Evolutionary conservation across 805 yeast species (phyloP).

Genomic region (Candida methanosorbosa): DNA sequence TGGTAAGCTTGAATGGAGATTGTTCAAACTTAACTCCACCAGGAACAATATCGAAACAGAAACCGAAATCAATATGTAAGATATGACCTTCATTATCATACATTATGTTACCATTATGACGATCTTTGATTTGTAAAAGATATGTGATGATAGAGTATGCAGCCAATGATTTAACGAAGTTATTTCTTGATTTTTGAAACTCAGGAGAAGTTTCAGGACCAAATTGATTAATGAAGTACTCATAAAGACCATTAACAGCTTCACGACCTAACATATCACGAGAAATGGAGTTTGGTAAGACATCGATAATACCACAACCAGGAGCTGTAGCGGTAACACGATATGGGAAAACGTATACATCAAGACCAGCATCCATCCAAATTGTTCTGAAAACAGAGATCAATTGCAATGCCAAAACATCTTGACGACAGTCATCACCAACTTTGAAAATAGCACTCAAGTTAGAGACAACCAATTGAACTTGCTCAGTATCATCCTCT

Average conservation of each 20-base stretch:
- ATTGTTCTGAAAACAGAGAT: slow-evolving; percentile 87
- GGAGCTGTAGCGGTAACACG: slow-evolving; percentile 98
- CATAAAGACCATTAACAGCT: slow-evolving; percentile 94
- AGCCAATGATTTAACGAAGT: slow-evolving; percentile 88
- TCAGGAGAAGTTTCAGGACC: slow-evolving; percentile 91
- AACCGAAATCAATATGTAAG: slow-evolving; percentile 95
- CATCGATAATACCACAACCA: slow-evolving; percentile 98
- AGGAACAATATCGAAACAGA: slow-evolving; percentile 97
- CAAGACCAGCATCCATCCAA: slow-evolving; percentile 83
- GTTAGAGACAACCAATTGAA: slow-evolving; percentile 24
- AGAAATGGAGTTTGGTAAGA: slow-evolving; percentile 87
- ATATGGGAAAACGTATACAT: slow-evolving; percentile 85
- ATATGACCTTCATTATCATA: slow-evolving; percentile 93
- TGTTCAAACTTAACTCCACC: slow-evolving; percentile 98
- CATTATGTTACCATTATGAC: slow-evolving; percentile 98
- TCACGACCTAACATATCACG: slow-evolving; percentile 99
- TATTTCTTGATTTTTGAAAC: slow-evolving; percentile 86
- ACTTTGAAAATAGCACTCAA: slow-evolving; percentile 97
- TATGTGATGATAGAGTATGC: slow-evolving; percentile 91
- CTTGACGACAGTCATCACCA: slow-evolving; percentile 98
- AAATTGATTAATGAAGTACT: slow-evolving; percentile 83
- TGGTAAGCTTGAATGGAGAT: slow-evolving; percentile 95
- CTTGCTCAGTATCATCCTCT: slow-evolving; percentile 12
- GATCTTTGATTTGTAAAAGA: slow-evolving; percentile 86
- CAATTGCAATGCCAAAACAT: slow-evolving; percentile 85